Evolutionary conservation across 768 basidiomycete genomes (phyloP).

Genomic region (Cystobasidium ongulense): DNA sequence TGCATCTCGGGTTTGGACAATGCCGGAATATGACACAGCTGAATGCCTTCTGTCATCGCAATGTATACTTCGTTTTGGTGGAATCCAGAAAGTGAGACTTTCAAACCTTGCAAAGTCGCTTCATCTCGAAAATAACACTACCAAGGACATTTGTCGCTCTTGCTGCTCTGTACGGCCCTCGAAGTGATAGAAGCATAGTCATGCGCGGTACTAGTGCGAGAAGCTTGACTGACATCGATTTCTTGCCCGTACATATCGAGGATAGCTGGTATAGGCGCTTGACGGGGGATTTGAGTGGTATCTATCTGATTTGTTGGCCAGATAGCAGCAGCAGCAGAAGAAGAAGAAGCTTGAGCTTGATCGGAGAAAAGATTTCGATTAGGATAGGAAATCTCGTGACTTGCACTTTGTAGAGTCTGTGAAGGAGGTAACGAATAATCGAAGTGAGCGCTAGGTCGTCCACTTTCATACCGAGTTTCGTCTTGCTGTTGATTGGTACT

Average conservation of each 20-base stretch:
- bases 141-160: too few relatives aligned
- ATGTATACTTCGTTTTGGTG: too few relatives aligned
- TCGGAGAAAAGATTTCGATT: background rate
- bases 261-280: background rate
- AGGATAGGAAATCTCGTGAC: background rate
- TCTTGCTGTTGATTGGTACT: background rate
- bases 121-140: too few relatives aligned
- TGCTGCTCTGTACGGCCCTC: too few relatives aligned
- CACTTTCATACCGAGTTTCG: too few relatives aligned
- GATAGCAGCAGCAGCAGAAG: background rate
- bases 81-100: too few relatives aligned
- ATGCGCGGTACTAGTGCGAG: too few relatives aligned
- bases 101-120: too few relatives aligned
- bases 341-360: background rate
- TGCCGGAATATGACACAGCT: too few relatives aligned
- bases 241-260: background rate
- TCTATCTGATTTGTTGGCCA: background rate
- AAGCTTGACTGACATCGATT: background rate
- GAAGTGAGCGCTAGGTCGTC: background rate
- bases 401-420: background rate
- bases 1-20: too few relatives aligned
- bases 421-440: background rate
- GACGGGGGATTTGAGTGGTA: background rate
- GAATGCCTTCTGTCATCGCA: too few relatives aligned
- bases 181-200: too few relatives aligned